phyloP scores from a whole-genome alignment of 805 yeast genomes.

The Candida glaebosa region DNA sequence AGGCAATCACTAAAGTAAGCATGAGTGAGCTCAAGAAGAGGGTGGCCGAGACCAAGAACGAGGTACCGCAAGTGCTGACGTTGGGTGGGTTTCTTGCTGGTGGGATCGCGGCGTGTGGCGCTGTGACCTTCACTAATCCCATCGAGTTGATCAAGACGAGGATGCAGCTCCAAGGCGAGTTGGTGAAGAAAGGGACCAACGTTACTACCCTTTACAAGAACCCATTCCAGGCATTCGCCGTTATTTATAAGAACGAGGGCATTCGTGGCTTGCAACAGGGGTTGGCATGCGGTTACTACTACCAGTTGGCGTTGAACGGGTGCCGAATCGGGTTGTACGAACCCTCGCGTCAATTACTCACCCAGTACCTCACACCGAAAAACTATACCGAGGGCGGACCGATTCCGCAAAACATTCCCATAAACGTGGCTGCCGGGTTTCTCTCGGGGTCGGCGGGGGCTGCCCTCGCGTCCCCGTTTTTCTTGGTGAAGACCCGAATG shows the following conservation, averaged over 20 bases:
- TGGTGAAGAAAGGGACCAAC: constrained; percentile 49
- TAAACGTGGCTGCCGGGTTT: constrained; percentile 80
- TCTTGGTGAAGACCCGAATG: constrained; percentile 92
- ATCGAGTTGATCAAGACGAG: constrained; percentile 92
- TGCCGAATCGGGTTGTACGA: constrained; percentile 94
- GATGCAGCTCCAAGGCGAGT: constrained; percentile 96
- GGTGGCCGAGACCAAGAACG: constrained; percentile 16
- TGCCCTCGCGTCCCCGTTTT: constrained; percentile 84
- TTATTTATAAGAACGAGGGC: constrained; percentile 80
- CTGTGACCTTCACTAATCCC: constrained; percentile 95
- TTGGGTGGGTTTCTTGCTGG: constrained; percentile 86
- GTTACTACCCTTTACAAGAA: constrained; percentile 64
- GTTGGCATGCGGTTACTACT: constrained; percentile 79
- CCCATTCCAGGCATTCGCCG: constrained; percentile 76
- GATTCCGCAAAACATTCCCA: constrained; percentile 38
- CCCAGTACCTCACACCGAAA: constrained; percentile 50
- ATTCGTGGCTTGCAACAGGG: constrained; percentile 87
- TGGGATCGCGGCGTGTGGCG: constrained; percentile 94
- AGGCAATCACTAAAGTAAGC: too few species aligned
- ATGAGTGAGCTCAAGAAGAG: background rate
- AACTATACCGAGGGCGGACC: constrained; percentile 40
- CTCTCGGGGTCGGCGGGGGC: constrained; percentile 89
- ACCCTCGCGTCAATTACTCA: constrained; percentile 65
- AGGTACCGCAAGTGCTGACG: constrained; percentile 60
- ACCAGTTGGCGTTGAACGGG: constrained; percentile 90